Evolutionary conservation across 805 yeast species (phyloP), one percentile per base, ranked within the genome.

Genomic region (Schwanniomyces pseudopolymorphus): DNA sequence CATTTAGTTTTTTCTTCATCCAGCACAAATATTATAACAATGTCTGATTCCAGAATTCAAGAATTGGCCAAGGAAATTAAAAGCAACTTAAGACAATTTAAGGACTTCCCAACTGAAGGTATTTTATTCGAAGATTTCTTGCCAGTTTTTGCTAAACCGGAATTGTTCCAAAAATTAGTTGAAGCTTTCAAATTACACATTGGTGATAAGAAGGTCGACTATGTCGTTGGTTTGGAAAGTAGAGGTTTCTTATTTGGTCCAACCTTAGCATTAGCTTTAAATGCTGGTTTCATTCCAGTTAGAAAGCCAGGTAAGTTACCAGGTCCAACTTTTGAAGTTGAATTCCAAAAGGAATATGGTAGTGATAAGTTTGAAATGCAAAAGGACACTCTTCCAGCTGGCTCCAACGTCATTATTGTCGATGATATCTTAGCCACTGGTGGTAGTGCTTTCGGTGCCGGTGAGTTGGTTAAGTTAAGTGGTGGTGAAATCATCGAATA

Each of bases 381-480:
- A 74, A 74, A 77, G 52, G 91, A 80, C 46, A 82, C 92, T 31
- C 82, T 94, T 55, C 85, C 89, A 54, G 77, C 78, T 51, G 95
- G 92, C 33, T 79, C 96, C 40, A 87, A 79, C 48, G 94, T 94
- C 24, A 73, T 92, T 33, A 79, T 94, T 54, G 95, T 94, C 33
- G 99, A 94, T 69, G 99, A 94, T 63, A 90, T 94, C 59, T 86
- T 94, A 64, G 99, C 99, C 42, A 94, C 99, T 33, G 98, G 98
- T 52, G 99, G 99, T 33, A 86, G 96, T 57, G 99, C 99, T 21
- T 70, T 73, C 46, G 97, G 95, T 49, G 98, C 98, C 36, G 97
- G 96, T 49, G 85, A 89, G 61, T 78, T 94, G 54, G 86, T 89
- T 43, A 54, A 56, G 43, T 71, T 78, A 66, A 76, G 84, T 50